These are phyloP conservation scores for Crithidia brevicula DNA, from an alignment of 208 protist species.

Conservation along the genomic window DNA sequence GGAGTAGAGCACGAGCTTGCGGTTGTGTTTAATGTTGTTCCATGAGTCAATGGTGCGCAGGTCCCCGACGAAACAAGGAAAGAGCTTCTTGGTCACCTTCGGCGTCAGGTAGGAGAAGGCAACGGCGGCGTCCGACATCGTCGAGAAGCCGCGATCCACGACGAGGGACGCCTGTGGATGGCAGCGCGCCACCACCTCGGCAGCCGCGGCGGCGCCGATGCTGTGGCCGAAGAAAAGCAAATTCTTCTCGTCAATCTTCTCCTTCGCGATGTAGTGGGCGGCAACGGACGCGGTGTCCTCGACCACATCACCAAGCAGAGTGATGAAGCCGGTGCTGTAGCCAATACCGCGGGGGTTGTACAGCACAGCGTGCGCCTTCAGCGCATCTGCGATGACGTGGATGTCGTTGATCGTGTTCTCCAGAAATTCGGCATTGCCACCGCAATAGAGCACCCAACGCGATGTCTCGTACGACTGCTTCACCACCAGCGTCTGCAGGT, in stretches of 20 bases:
- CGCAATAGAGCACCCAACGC: constrained; percentile 80
- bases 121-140: constrained; percentile 70
- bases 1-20: constrained; percentile 75
- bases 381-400: constrained; percentile 29
- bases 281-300: constrained; percentile 65
- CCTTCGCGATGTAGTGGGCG: constrained; percentile 31
- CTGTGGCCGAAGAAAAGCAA: constrained; percentile 84
- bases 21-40: constrained; percentile 38
- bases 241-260: constrained; percentile 38
- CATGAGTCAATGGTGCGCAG: constrained; percentile 54
- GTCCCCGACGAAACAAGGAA: constrained; percentile 53
- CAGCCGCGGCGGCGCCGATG: constrained; percentile 76
- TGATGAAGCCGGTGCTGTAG: constrained; percentile 65
- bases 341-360: constrained; percentile 81
- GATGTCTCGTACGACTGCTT: constrained; percentile 34
- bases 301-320: constrained; percentile 54
- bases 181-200: constrained; percentile 41
- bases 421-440: constrained; percentile 83
- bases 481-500: constrained; percentile 60
- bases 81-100: constrained; percentile 37
- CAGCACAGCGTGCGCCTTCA: constrained; percentile 76
- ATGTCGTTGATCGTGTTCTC: constrained; percentile 53
- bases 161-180: constrained; percentile 48
- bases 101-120: constrained; percentile 63
- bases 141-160: constrained; percentile 80